A percentile compares a stretch with the other conserved stretches of the same genome.
Conservation (phyloP, 306 rosid species). For the Macrotyloma uniflorum region DNA sequence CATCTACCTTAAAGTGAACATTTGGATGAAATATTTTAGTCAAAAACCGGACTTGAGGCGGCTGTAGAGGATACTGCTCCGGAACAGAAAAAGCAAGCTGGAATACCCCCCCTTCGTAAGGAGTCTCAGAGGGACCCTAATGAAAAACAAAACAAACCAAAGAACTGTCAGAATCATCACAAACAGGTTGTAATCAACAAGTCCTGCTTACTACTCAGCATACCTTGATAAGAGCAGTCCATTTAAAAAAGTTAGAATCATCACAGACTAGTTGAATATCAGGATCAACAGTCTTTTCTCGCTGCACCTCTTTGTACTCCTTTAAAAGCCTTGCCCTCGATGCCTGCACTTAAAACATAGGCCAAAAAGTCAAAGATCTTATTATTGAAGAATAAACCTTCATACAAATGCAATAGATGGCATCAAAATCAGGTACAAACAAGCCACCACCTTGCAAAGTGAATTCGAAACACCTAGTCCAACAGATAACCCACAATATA, state of each 20-base stretch:
- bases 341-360: slow-evolving; percentile 54
- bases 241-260: slow-evolving; percentile 88
- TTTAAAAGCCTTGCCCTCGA: slow-evolving; percentile 94
- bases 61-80: slow-evolving; percentile 93
- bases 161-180: background rate
- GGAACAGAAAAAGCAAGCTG: slow-evolving; percentile 96
- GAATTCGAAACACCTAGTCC: slow-evolving; percentile 4
- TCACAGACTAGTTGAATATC: slow-evolving; percentile 91
- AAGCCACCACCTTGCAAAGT: background rate
- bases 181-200: background rate
- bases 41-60: slow-evolving; percentile 97
- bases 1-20: slow-evolving; percentile 91
- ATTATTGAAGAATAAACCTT: background rate
- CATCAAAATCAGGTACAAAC: slow-evolving; percentile 4
- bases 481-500: background rate
- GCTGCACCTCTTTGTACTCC: slow-evolving; percentile 96
- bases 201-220: background rate
- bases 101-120: slow-evolving; percentile 90
- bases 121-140: slow-evolving; percentile 99
- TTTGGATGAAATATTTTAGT: slow-evolving; percentile 98
- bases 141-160: slow-evolving; percentile 27
- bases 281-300: slow-evolving; percentile 87
- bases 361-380: background rate
- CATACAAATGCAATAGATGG: background rate
- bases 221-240: slow-evolving; percentile 96